phyloP scores from a whole-genome alignment of 805 yeast species.

The Candida methanosorbosa region DNA sequence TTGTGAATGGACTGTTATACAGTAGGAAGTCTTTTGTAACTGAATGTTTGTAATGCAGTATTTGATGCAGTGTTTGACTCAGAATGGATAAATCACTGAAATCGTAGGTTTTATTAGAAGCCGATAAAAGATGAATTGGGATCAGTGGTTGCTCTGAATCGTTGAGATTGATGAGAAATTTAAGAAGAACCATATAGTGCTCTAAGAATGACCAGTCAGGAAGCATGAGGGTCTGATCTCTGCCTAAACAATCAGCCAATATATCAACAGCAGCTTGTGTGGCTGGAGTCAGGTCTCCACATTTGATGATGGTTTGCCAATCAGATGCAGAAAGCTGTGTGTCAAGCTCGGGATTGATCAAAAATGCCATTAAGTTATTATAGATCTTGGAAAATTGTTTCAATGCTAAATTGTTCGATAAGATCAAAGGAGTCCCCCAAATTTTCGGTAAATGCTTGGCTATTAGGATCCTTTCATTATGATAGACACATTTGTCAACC shows the following conservation, averaged over 20 bases:
- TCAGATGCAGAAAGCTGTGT: constrained; percentile 12
- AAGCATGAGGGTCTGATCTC: constrained; percentile 42
- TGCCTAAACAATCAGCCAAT: constrained; percentile 33
- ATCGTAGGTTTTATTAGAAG: constrained; percentile 2
- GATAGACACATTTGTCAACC: constrained; percentile 42
- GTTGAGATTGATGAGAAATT: constrained; percentile 18
- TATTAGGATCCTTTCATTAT: constrained; percentile 40
- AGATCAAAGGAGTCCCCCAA: constrained; percentile 22
- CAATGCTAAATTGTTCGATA: constrained; percentile 14
- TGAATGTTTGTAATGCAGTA: constrained; percentile 11
- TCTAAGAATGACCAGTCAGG: constrained; percentile 45
- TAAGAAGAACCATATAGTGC: constrained; percentile 22
- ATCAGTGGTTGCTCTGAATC: constrained; percentile 20
- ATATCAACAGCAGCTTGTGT: constrained; percentile 31
- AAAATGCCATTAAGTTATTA: constrained; percentile 24
- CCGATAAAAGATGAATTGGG: constrained; percentile 12
- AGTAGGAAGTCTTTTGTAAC: constrained; percentile 1
- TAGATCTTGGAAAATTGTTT: constrained; percentile 23
- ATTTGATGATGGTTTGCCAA: constrained; percentile 21
- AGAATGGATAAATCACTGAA: constrained; percentile 8
- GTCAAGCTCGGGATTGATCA: constrained; percentile 18
- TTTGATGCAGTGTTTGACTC: constrained; percentile 9
- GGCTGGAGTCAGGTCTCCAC: constrained; percentile 15
- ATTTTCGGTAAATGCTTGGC: constrained; percentile 31
- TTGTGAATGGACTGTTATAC: constrained; percentile 4